Percentiles rank a stretch among this genome's conserved stretches.
Evolutionary conservation across 306 rosid species (phyloP).

Genomic region (Quercus alba): DNA sequence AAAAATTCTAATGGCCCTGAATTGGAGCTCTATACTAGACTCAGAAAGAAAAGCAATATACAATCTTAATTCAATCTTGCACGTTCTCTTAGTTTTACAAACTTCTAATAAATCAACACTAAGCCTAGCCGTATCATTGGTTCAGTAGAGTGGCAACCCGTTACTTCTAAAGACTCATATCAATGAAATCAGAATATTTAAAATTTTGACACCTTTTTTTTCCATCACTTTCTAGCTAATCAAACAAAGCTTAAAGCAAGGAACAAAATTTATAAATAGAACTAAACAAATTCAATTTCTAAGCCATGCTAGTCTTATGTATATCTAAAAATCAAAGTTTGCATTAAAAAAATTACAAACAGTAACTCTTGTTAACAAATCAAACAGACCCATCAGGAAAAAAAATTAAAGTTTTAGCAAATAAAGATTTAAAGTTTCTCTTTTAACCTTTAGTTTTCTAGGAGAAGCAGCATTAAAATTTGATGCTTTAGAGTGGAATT

Average conservation of each 20-base stretch:
- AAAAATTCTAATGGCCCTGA: neutral
- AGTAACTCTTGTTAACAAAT: neutral
- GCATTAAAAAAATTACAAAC: neutral
- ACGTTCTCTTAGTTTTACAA: too few species aligned
- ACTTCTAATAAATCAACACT: too few species aligned
- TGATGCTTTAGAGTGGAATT: neutral
- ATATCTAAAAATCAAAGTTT: neutral
- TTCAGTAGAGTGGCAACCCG: too few species aligned
- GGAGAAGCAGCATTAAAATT: conserved; percentile 24
- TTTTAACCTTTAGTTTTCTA: conserved; percentile 23
- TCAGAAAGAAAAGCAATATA: too few species aligned
- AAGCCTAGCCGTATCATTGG: too few species aligned
- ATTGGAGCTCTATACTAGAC: neutral
- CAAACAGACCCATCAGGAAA: neutral
- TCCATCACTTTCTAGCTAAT: neutral
- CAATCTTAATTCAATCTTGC: too few species aligned
- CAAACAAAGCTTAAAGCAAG: neutral
- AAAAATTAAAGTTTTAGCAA: too few species aligned
- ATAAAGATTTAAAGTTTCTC: neutral
- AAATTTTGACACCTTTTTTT: too few species aligned
- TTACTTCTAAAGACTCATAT: too few species aligned
- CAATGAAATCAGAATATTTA: neutral
- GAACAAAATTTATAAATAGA: neutral
- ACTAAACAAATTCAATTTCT: neutral
- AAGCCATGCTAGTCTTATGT: neutral